These are phyloP conservation scores for Miscanthus lutarioriparius DNA, from an alignment of 176 grass and related monocot species.

Conservation along the genomic window DNA sequence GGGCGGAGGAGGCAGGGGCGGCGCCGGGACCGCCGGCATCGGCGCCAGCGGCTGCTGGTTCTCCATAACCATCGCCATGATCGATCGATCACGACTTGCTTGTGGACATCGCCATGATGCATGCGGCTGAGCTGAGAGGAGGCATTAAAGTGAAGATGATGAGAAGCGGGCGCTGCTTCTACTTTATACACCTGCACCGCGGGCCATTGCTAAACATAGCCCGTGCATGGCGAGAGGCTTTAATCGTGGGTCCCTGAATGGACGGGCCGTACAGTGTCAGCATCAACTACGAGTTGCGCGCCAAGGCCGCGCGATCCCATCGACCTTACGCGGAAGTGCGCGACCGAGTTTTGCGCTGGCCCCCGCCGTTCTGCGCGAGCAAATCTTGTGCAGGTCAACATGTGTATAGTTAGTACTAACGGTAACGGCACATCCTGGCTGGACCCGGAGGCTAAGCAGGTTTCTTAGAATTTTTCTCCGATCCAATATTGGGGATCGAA, in stretches of 20 bases:
- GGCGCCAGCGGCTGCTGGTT: constrained; percentile 32
- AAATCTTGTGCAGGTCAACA: neutral
- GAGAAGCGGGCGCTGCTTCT: neutral
- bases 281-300: constrained; percentile 23
- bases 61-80: constrained; percentile 62
- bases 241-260: neutral
- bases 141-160: neutral
- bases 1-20: neutral
- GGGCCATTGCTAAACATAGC: constrained; percentile 40
- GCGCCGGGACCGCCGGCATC: neutral
- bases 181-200: constrained; percentile 23
- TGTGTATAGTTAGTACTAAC: neutral
- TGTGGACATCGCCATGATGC: constrained; percentile 25
- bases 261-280: neutral
- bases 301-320: constrained; percentile 9
- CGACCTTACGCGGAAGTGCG: neutral
- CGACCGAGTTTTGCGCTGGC: neutral
- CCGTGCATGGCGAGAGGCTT: constrained; percentile 3
- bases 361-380: neutral
- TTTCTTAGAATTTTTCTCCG: neutral
- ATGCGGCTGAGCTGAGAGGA: constrained; percentile 3
- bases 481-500: neutral
- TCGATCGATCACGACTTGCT: constrained; percentile 16
- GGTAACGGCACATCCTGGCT: neutral
- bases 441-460: neutral